Conservation (phyloP, 768 basidiomycete genomes). For the Rhizopogon vinicolor region DNA sequence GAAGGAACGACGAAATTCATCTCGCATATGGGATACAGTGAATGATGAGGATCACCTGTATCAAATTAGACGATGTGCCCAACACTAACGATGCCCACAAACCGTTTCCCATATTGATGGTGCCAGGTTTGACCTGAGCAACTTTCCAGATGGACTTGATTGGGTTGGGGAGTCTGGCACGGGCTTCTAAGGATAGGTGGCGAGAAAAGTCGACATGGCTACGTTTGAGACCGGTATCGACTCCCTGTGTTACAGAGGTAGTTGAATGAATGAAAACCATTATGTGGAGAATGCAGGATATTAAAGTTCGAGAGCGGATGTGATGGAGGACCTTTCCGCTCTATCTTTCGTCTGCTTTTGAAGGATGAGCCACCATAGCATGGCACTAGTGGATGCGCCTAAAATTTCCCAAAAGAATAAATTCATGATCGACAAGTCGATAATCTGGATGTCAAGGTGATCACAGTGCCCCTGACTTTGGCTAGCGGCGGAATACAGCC, state of each 20-base stretch:
- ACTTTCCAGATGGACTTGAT: slow-evolving; percentile 34
- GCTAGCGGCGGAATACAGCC: background rate
- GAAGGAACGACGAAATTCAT: slow-evolving; percentile 32
- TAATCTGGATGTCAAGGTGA: background rate
- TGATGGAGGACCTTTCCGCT: too few relatives aligned
- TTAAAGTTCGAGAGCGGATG: background rate
- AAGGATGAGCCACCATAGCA: background rate
- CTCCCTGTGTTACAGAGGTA: slow-evolving; percentile 7
- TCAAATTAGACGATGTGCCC: background rate
- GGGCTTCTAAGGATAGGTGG: slow-evolving; percentile 30
- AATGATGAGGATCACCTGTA: slow-evolving; percentile 29
- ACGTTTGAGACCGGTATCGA: slow-evolving; percentile 15
- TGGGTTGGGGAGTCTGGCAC: slow-evolving; percentile 28
- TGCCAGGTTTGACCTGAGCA: slow-evolving; percentile 28
- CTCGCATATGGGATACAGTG: slow-evolving; percentile 27
- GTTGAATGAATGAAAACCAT: slow-evolving; percentile 24
- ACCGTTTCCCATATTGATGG: slow-evolving; percentile 36
- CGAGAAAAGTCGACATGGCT: slow-evolving; percentile 26
- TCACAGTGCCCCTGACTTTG: background rate
- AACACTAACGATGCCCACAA: background rate
- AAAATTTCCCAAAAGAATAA: background rate
- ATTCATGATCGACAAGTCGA: background rate
- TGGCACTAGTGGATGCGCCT: background rate
- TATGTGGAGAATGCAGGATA: background rate
- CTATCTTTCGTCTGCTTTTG: background rate